Evolutionary conservation across 306 rosid species (phyloP), one percentile per base, ranked within the genome.

Genomic region (Sicyos edulis): DNA sequence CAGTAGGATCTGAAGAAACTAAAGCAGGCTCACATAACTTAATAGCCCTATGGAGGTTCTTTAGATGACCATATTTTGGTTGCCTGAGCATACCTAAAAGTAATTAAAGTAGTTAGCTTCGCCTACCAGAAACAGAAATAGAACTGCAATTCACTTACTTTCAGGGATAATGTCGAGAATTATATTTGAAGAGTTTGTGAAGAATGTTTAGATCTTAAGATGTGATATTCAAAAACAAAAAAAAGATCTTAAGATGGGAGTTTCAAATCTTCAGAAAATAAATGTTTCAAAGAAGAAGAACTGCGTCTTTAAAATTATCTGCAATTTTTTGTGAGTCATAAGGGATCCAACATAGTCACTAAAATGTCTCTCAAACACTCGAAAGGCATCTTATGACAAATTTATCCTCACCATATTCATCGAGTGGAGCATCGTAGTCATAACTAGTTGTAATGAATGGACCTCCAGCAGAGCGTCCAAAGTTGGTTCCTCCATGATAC

Each of bases 401-500:
- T 32, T 74, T 55, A 52, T 70, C 83, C 91, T 82, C 65, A 92
- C 98, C 98, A 22, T 88, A 92, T 81, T 92, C 98, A 80, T 92
- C 98, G 73, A 92, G 80, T 71, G 98, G 98, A 55, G 98, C 96
- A 81, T 92, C 96, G 78, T 92, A 92, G 75, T 92, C 98, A 67
- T 92, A 92, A 75, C 96, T 92, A 64, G 98, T 85, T 61, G 98
- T 88, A 42, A 92, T 77, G 87, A 92, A 90, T 51, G 98, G 98
- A 10, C 98, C 98, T 51, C 98, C 98, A 77, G 98, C 93, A 37
- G 96, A 84, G 76, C 98, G 88, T 77, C 98, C 98, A 16, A 92
- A 92, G 80, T 92, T 92, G 62, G 98, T 92, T 84, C 98, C 98
- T 83, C 98, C 98, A 62, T 92, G 96, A 77, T 92, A 92, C 98